Evolutionary conservation across 352 stramenopile species (phyloP).

Genomic region (Phytophthora syringae): DNA sequence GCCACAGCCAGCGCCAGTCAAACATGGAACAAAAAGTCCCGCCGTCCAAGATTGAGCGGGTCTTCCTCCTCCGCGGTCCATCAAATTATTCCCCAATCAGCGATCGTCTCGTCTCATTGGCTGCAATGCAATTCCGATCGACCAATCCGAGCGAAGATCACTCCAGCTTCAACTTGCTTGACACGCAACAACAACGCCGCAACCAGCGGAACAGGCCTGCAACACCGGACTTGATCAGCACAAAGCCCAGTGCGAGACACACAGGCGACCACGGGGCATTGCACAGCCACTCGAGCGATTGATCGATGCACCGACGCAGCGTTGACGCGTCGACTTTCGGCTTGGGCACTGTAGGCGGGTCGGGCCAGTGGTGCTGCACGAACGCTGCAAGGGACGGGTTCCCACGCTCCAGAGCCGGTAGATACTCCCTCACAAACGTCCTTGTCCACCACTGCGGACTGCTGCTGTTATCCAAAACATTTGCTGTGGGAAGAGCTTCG

Average conservation of each 20-base stretch:
- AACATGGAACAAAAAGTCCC: not conserved
- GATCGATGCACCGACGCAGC: conserved; percentile 7
- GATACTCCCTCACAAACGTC: conserved; percentile 44
- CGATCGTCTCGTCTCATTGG: conserved; percentile 12
- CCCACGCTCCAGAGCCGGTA: conserved; percentile 48
- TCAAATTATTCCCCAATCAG: conserved; percentile 23
- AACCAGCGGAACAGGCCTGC: conserved; percentile 12
- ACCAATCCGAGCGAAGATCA: conserved; percentile 28
- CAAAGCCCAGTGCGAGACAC: conserved; percentile 14
- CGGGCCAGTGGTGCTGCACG: conserved; percentile 45
- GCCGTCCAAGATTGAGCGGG: not conserved
- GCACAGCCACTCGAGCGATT: conserved; percentile 20
- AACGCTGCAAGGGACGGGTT: conserved; percentile 56
- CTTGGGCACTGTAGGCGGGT: conserved; percentile 1
- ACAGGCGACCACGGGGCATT: conserved; percentile 24
- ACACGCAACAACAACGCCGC: not conserved
- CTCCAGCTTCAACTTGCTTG: conserved; percentile 35
- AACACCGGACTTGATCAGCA: conserved; percentile 21
- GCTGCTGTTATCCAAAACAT: conserved; percentile 34
- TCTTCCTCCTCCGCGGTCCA: conserved; percentile 24
- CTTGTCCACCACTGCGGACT: conserved; percentile 57
- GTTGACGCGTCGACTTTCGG: not conserved
- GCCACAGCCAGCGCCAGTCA: not conserved
- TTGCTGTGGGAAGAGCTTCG: conserved; percentile 32
- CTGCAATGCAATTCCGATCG: conserved; percentile 5